Evolutionary conservation across 768 basidiomycete genomes (phyloP).

Genomic region (Cyclocybe cylindracea): DNA sequence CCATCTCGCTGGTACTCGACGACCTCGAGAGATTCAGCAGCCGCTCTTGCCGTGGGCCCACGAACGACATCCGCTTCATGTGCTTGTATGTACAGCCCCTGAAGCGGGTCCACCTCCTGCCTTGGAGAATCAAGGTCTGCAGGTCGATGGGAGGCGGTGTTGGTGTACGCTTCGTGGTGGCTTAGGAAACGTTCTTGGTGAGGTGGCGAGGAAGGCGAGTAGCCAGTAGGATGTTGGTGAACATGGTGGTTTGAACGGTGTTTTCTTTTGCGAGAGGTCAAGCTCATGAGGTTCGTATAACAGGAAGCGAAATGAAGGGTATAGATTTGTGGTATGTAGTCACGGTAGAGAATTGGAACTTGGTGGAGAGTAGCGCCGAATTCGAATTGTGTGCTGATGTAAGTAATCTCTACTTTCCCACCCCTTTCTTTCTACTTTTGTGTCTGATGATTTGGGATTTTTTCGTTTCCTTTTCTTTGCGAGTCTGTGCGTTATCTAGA

Average conservation of each 20-base stretch:
- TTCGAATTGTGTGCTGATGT: too few species aligned
- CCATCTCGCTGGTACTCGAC: slow-evolving; percentile 15
- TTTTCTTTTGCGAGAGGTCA: slow-evolving; percentile 14
- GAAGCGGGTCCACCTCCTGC: slow-evolving; percentile 9
- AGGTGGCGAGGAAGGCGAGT: not conserved
- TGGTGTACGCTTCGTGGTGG: slow-evolving; percentile 12
- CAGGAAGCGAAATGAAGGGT: too few species aligned
- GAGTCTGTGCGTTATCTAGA: too few species aligned
- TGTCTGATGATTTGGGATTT: too few species aligned
- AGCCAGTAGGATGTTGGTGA: slow-evolving; percentile 1
- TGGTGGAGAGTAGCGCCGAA: too few species aligned
- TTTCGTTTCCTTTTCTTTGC: too few species aligned
- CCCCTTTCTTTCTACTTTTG: too few species aligned
- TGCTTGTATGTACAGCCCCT: slow-evolving; percentile 57
- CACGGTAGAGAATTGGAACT: too few species aligned
- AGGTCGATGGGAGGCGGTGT: not conserved
- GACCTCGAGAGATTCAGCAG: slow-evolving; percentile 39
- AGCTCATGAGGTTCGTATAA: slow-evolving; percentile 4
- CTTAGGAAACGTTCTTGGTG: slow-evolving; percentile 8
- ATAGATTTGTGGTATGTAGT: too few species aligned
- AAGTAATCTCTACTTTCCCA: too few species aligned
- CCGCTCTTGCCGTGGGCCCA: slow-evolving; percentile 43
- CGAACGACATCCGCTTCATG: slow-evolving; percentile 76
- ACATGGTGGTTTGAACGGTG: not conserved
- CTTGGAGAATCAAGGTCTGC: not conserved